Percentiles rank a stretch among this genome's conserved stretches.
Evolutionary conservation across 1,284 basidiomycete genomes (phyloP).

Genomic region (Cutaneotrichosporon sp.): DNA sequence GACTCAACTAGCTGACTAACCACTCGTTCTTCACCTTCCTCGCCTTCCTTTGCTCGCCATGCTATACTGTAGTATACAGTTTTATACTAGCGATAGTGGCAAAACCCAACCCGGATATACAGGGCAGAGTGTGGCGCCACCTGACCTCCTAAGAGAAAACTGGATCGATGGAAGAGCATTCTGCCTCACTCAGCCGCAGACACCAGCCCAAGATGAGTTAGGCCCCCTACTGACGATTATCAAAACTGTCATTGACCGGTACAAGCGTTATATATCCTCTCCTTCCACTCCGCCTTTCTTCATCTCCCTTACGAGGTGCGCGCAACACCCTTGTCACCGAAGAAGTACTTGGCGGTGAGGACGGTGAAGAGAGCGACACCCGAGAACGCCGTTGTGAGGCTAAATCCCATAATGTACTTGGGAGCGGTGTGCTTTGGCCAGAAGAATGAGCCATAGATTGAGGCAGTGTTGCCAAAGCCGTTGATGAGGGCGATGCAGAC

Average conservation of each 20-base stretch:
- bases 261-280: not conserved
- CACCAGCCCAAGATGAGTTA: too few relatives aligned
- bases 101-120: too few relatives aligned
- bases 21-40: too few relatives aligned
- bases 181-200: too few relatives aligned
- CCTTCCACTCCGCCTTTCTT: not conserved
- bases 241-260: not conserved
- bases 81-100: too few relatives aligned
- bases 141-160: too few relatives aligned
- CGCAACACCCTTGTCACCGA: constrained; percentile 41
- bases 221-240: too few relatives aligned
- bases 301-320: constrained; percentile 16
- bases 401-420: constrained; percentile 46
- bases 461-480: constrained; percentile 46
- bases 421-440: constrained; percentile 46
- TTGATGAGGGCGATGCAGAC: constrained; percentile 50
- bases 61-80: too few relatives aligned
- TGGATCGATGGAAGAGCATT: too few relatives aligned
- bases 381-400: constrained; percentile 43
- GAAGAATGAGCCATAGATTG: constrained; percentile 52
- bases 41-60: too few relatives aligned
- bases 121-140: too few relatives aligned
- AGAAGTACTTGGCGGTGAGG: constrained; percentile 33
- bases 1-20: too few relatives aligned
- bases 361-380: constrained; percentile 33